Base-by-base conservation (phyloP, 345 rosid species). In the Heritiera littoralis region DNA sequence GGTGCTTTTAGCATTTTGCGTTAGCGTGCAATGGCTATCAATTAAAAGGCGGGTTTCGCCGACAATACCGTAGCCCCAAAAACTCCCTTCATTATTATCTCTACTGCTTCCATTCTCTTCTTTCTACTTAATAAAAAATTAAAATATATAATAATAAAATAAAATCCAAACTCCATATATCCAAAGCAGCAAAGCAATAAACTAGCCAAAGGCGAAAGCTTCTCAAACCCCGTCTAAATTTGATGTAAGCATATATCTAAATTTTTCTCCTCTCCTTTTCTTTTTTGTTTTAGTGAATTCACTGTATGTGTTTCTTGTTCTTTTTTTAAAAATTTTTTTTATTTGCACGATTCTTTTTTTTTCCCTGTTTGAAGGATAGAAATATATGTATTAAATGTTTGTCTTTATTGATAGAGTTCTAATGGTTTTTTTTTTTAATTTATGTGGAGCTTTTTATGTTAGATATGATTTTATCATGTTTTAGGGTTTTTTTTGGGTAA, bases 391-490 rank as follows among this genome's bases (percentile, higher is more conserved):
- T 58, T 2, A 58, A 18, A 7, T 2, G 30, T 58, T 54, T n/a
- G 9, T 54, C 30, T n/a, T 58, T 15, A 8, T 56, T 59, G 14
- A 4, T 73, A 49, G 28, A 35, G 32, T 23, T 64, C 28, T 23
- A 23, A 23, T 7, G 69, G 9, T 35, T 18, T 56, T 56, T 41
- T 35, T 35, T 35, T 35, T 35, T 35, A 1, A 35, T 35, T 35
- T 35, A 3, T 35, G 2, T 35, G 3, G 3, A 35, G 28, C 32
- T 10, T 49, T 13, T 13, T 70, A 13, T 64, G 66, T 64, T 71
- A 17, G 59, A 71, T 71, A 55, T 41, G 67, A 23, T 75, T 75
- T 59, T 75, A 45, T 75, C 51, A 3, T 35, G 14, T 43, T 23
- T 43, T 74, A 41, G 14, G 43, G 28, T 3, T 7, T 61, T 61